A percentile compares a stretch with the other conserved stretches of the same genome.
These are phyloP conservation scores for Lipomyces yamadae DNA, from an alignment of 805 yeast species.

Conservation along the genomic window DNA sequence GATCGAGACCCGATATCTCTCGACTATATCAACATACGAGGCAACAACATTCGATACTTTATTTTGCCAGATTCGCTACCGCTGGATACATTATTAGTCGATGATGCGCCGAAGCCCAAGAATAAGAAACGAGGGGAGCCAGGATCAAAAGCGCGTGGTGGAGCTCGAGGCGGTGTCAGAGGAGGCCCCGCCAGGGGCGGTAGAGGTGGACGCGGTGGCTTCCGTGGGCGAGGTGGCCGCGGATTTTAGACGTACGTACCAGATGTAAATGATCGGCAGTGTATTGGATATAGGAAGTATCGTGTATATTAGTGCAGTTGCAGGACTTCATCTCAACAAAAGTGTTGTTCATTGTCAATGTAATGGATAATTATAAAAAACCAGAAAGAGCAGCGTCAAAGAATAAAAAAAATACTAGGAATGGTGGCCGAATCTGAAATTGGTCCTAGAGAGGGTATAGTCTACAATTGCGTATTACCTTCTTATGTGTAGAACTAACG, in stretches of 20 bases:
- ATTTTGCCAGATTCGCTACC: constrained; percentile 85
- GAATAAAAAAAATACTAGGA: not conserved
- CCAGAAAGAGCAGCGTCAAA: not conserved
- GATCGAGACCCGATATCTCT: constrained; percentile 70
- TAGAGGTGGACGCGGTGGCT: constrained; percentile 41
- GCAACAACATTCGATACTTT: constrained; percentile 83
- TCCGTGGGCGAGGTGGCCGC: constrained; percentile 41
- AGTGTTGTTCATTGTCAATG: constrained; percentile 11
- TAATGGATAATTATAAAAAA: constrained; percentile 1
- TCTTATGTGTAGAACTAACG: not conserved
- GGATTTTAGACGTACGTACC: constrained; percentile 30
- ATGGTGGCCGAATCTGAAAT: not conserved
- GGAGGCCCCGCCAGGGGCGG: constrained; percentile 41
- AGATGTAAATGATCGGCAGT: not conserved
- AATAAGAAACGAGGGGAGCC: constrained; percentile 39
- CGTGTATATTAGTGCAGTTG: constrained; percentile 2
- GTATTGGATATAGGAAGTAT: not conserved
- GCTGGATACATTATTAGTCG: constrained; percentile 54
- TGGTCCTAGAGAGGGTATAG: constrained; percentile 8
- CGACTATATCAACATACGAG: constrained; percentile 83
- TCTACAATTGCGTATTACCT: not conserved
- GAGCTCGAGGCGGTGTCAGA: constrained; percentile 40
- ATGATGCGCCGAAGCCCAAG: constrained; percentile 52
- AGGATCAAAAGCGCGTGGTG: constrained; percentile 37
- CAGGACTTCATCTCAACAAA: not conserved